A percentile compares a stretch with the other conserved stretches of the same genome.
Conservation (phyloP, 1,139 yeast species). For the Lodderomyces oxycetoniae region DNA sequence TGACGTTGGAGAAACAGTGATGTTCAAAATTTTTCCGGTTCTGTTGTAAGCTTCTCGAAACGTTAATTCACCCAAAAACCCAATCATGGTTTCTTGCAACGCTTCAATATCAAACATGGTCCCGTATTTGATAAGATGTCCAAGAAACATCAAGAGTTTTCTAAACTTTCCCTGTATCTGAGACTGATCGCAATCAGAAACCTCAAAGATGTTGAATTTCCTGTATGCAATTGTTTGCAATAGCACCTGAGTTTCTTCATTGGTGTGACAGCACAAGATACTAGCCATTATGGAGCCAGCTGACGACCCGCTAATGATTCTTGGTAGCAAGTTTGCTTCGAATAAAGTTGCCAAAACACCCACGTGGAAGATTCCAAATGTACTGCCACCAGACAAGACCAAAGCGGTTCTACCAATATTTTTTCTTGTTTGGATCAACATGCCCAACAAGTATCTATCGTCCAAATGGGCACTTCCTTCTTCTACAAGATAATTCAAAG, state of each 20-base stretch:
- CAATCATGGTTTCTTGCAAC: conserved; percentile 67
- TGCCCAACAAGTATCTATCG: conserved; percentile 65
- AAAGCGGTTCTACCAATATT: conserved; percentile 92
- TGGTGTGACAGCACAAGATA: conserved; percentile 73
- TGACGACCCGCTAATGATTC: conserved; percentile 90
- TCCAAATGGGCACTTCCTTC: conserved; percentile 43
- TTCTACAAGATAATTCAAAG: conserved; percentile 48
- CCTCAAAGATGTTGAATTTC: conserved; percentile 68
- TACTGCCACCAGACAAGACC: conserved; percentile 91
- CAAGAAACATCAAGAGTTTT: conserved; percentile 27
- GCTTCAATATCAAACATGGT: conserved; percentile 82
- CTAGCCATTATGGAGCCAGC: conserved; percentile 97
- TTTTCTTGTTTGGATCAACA: conserved; percentile 81
- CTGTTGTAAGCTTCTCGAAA: conserved; percentile 57
- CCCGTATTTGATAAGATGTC: conserved; percentile 70
- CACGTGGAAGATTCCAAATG: conserved; percentile 87
- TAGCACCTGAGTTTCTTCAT: conserved; percentile 62
- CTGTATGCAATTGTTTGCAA: conserved; percentile 50
- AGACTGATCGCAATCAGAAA: conserved; percentile 20
- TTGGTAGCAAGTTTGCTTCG: conserved; percentile 72
- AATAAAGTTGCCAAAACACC: conserved; percentile 82
- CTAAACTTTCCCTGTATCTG: conserved; percentile 42
- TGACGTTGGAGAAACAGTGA: conserved; percentile 54
- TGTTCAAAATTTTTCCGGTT: conserved; percentile 54
- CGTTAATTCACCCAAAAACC: conserved; percentile 84